Evolutionary conservation across 306 rosid genomes (phyloP), one percentile per base, ranked within the genome.

Genomic region (Gleditsia sinensis): DNA sequence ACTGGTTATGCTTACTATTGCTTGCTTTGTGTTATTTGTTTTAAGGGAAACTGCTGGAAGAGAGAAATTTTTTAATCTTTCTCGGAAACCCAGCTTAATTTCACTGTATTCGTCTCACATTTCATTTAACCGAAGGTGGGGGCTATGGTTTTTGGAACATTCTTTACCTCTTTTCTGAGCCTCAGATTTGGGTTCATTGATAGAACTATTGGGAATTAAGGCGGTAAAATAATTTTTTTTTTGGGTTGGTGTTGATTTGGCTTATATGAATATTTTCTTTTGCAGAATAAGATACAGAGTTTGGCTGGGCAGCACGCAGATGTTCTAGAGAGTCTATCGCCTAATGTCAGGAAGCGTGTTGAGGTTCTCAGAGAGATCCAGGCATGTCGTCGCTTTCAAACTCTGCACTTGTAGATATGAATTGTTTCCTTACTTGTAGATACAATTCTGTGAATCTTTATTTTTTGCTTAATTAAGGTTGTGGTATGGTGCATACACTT

Each of bases 321-420:
- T 69, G 53, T 86, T 69, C 88, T 93, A 0, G 96, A 89, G 78
- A 78, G 80, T 20, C 79, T 93, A 4, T 1, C 98, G 0, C 96
- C 96, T 2, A 61, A 25, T 30, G 93, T 93, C 61, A 81, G 92
- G 55, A 93, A 88, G 86, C 88, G 98, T 23, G 98, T 93, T 7
- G 98, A 93, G 71, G 85, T 89, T 79, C 98, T 93, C 48, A 86
- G 93, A 79, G 97, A 91, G 74, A 86, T 93, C 70, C 98, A 93
- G 96, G 98, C 75, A 80, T 63, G 77, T 45, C 5, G 3, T 60
- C 3, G 3, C 37, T 23, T 11, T 12, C 21, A 27, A 60, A 69
- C 6, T 14, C 30, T 34, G 14, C 25, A 3, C 2, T 39, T 72
- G 20, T 37, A 3, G 12, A 11, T 14, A 2, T 58, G 8, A 59